phyloP scores from a whole-genome alignment of 306 rosid species.

The Mucuna pruriens region DNA sequence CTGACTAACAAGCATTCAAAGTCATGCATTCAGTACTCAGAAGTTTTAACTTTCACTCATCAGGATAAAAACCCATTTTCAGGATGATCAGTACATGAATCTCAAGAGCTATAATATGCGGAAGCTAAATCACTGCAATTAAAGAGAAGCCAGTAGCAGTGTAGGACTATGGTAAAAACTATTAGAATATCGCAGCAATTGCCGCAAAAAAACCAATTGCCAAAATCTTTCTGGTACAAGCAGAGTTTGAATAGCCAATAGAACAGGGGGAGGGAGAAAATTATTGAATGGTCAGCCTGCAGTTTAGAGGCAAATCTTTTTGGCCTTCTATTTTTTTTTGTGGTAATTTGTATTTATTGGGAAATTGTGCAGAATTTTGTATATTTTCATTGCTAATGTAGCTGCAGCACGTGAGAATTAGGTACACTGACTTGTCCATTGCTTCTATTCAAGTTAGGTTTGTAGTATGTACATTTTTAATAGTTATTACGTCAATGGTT shows the following conservation, averaged over 20 bases:
- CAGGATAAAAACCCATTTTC: slow-evolving; percentile 17
- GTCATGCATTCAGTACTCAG: neutral
- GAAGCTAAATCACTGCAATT: neutral
- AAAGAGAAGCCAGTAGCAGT: slow-evolving; percentile 6
- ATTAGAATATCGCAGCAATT: slow-evolving; percentile 14
- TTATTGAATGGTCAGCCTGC: slow-evolving; percentile 6
- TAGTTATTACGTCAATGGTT: neutral
- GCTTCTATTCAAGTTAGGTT: neutral
- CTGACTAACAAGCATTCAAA: slow-evolving; percentile 38
- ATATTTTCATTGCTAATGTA: slow-evolving; percentile 26
- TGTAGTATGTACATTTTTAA: neutral
- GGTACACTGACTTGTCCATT: neutral
- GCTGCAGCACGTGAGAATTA: slow-evolving; percentile 14
- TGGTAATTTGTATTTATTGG: slow-evolving; percentile 16
- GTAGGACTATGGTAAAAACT: slow-evolving; percentile 14
- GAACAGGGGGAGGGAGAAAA: slow-evolving; percentile 12
- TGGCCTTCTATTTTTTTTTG: no score
- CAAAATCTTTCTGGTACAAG: slow-evolving; percentile 24
- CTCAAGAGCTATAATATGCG: slow-evolving; percentile 23
- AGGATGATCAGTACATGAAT: slow-evolving; percentile 24
- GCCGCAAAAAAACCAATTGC: slow-evolving; percentile 16
- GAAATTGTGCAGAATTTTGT: neutral
- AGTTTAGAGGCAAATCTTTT: neutral
- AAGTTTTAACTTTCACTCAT: slow-evolving; percentile 14
- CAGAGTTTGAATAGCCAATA: slow-evolving; percentile 18